Evolutionary conservation across 345 rosid genomes (phyloP), one percentile per base, ranked within the genome.

Genomic region (Populus davidiana): DNA sequence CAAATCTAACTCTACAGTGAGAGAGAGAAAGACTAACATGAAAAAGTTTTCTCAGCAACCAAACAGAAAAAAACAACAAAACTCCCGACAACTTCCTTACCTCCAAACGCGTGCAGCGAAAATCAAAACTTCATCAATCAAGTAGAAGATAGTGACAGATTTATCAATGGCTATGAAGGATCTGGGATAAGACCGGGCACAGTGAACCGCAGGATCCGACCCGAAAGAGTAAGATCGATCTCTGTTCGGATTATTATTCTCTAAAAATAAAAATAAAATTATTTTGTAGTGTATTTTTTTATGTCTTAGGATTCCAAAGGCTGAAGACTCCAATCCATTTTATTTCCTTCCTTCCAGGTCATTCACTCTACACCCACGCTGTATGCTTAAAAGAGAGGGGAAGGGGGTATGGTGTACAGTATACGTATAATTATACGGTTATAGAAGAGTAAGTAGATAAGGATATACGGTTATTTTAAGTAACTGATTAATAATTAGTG

Each of bases 91-190:
- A 38, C 75, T 23, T 12, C 27, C 80, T 79, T 38, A 86, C 88
- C 87, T 86, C 70, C 84, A 25, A 36, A 83, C 52, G 74, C 78
- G 82, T 4, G 80, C 67, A 54, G 47, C 66, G 61, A 47, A 6
- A 83, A 83, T 90, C 88, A 92, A 63, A 80, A 56, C 68, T 77
- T 84, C 92, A 92, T 86, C 21, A 20, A 41, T 18, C 20, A 52
- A 44, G 71, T 76, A 77, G 63, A 25, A 23, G 36, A 29, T 0
- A 11, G 7, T 66, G 13, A 2, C 16, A 68, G 50, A 69, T 21
- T 27, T 25, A 71, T 56, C 47, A 68, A 50, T 21, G 49, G 64
- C 52, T 56, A 27, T 23, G 70, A 75, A 77, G 76, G 86, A 84
- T 88, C 85, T 86, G 82, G 65, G 44, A 68, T 59, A 8, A 44